phyloP scores from a whole-genome alignment of 83 land plant species.

The Thuja plicata region DNA sequence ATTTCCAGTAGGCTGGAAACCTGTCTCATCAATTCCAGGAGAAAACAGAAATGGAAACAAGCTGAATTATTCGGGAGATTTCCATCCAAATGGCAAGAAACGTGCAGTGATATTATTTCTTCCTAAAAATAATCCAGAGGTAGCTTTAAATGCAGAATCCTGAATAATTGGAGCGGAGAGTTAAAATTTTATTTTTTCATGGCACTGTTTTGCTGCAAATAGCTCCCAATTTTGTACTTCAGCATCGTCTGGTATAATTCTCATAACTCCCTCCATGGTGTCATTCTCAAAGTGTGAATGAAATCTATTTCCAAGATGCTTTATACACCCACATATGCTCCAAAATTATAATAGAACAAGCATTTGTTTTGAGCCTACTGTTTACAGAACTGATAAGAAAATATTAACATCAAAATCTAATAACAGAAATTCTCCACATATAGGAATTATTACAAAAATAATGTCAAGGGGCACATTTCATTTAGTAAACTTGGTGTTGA shows the following conservation, averaged over 20 bases:
- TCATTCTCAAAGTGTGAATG: background rate
- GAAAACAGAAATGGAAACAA: background rate
- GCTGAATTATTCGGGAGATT: background rate
- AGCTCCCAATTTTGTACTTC: background rate
- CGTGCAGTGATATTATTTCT: background rate
- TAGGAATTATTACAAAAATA: background rate
- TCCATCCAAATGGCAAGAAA: background rate
- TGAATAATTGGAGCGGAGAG: background rate
- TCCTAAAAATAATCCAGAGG: background rate
- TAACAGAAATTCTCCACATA: too few relatives aligned
- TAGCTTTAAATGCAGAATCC: background rate
- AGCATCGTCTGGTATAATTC: background rate
- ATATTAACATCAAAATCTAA: too few relatives aligned
- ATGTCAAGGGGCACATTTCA: background rate
- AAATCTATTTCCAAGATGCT: background rate
- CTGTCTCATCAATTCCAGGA: background rate
- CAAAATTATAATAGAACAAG: background rate
- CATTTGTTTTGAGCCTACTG: background rate
- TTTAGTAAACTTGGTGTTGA: background rate
- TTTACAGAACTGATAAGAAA: background rate
- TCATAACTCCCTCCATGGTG: background rate
- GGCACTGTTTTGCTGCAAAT: background rate
- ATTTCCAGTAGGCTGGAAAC: background rate
- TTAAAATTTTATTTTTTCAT: background rate
- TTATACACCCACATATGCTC: background rate